Conservation (phyloP, 1,284 basidiomycete species). For the Heterobasidion occidentale region DNA sequence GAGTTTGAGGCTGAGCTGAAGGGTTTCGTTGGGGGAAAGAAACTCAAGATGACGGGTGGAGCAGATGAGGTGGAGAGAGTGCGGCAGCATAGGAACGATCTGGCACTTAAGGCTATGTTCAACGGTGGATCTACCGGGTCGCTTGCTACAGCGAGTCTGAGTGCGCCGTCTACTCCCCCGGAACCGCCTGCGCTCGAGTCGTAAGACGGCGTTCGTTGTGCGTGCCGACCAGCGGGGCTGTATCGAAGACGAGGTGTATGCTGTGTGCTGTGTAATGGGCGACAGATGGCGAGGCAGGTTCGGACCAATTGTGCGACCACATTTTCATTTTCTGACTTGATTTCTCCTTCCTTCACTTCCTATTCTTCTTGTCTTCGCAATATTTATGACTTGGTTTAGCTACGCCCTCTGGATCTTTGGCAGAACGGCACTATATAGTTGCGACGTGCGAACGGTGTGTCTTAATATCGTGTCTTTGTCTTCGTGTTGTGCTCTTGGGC, state of each 20-base stretch:
- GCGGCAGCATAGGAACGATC: slow-evolving; percentile 75
- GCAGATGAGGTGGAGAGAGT: slow-evolving; percentile 86
- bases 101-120: slow-evolving; percentile 86
- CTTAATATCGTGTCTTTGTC: background rate
- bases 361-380: too few relatives aligned
- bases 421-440: too few relatives aligned
- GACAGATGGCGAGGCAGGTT: too few relatives aligned
- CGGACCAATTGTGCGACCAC: too few relatives aligned
- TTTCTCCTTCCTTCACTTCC: too few relatives aligned
- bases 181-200: background rate
- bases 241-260: too few relatives aligned
- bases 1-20: slow-evolving; percentile 78
- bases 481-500: background rate
- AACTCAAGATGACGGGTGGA: slow-evolving; percentile 90
- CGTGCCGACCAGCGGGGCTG: background rate
- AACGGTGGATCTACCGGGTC: slow-evolving; percentile 12
- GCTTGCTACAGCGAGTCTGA: background rate
- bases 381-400: too few relatives aligned
- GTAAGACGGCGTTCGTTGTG: background rate
- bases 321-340: too few relatives aligned
- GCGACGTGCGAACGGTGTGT: background rate
- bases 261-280: too few relatives aligned
- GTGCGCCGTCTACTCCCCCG: background rate
- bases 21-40: slow-evolving; percentile 79
- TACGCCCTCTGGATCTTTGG: too few relatives aligned